These are phyloP conservation scores for Cerioporus squamosus DNA, from an alignment of 1,284 basidiomycete species.

Conservation along the genomic window DNA sequence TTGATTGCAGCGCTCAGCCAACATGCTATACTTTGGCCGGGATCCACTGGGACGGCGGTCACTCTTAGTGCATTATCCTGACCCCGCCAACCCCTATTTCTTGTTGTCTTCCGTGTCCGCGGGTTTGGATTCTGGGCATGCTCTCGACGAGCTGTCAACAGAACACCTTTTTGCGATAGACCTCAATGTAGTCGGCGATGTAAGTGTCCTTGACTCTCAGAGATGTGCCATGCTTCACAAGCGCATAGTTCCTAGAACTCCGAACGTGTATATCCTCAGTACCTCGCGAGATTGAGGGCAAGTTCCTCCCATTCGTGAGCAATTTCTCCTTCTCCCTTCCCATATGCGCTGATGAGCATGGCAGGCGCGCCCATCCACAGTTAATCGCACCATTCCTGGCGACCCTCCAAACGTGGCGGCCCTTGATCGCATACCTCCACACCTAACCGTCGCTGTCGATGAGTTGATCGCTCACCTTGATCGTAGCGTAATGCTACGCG, in stretches of 20 bases:
- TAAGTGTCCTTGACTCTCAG: not conserved
- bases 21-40: conserved; percentile 54
- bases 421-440: conserved; percentile 44
- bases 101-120: conserved; percentile 71
- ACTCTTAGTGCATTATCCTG: conserved; percentile 72
- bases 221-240: not conserved
- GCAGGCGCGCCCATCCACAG: conserved; percentile 49
- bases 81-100: conserved; percentile 50
- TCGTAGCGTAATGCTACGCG: conserved; percentile 61
- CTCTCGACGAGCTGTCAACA: conserved; percentile 70
- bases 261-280: not conserved
- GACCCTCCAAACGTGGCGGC: conserved; percentile 36
- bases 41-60: conserved; percentile 94
- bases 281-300: not conserved
- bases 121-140: conserved; percentile 46
- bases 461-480: conserved; percentile 58
- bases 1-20: not conserved
- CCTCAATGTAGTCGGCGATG: conserved; percentile 29
- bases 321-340: not conserved
- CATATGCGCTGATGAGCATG: not conserved
- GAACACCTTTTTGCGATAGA: conserved; percentile 59
- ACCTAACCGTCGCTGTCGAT: conserved; percentile 51
- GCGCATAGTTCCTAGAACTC: conserved; percentile 2
- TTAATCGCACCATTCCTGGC: conserved; percentile 53
- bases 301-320: conserved; percentile 10